Conservation (phyloP, 257 asterid species). For the Jasminum sambac region DNA sequence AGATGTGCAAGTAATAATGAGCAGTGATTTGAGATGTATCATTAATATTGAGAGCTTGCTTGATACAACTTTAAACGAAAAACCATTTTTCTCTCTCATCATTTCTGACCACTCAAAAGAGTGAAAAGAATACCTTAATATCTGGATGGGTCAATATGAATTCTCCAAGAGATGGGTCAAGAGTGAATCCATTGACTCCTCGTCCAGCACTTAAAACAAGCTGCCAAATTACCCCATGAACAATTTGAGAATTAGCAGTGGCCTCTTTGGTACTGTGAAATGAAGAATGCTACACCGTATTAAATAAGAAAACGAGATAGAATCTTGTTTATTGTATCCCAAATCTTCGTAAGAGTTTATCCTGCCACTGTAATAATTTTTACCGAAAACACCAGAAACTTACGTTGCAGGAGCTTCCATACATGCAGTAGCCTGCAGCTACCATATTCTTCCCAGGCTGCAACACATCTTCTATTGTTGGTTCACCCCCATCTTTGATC, state of each 20-base stretch:
- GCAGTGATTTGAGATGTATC: too few relatives aligned
- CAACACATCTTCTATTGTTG: slow-evolving; percentile 72
- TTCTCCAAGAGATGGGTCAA: slow-evolving; percentile 97
- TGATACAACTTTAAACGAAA: too few relatives aligned
- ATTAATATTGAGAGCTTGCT: too few relatives aligned
- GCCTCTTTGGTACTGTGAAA: not conserved
- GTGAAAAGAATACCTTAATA: slow-evolving; percentile 57
- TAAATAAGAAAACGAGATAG: not conserved
- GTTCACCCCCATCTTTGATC: slow-evolving; percentile 59
- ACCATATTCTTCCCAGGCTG: slow-evolving; percentile 95
- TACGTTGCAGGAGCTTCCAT: slow-evolving; percentile 98
- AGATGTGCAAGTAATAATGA: too few relatives aligned
- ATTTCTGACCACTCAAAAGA: not conserved
- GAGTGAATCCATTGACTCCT: slow-evolving; percentile 96
- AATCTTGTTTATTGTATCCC: not conserved
- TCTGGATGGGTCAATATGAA: slow-evolving; percentile 96
- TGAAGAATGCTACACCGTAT: not conserved
- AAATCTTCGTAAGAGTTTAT: not conserved
- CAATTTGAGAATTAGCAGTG: not conserved
- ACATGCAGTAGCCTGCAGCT: slow-evolving; percentile 98
- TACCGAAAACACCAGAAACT: not conserved
- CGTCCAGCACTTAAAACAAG: slow-evolving; percentile 78
- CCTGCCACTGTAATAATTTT: not conserved
- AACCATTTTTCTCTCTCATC: too few relatives aligned
- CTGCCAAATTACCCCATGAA: slow-evolving; percentile 39